Base-by-base conservation (phyloP, 495 filamentous ascomycete species). In the Aspergillus kassunensis region DNA sequence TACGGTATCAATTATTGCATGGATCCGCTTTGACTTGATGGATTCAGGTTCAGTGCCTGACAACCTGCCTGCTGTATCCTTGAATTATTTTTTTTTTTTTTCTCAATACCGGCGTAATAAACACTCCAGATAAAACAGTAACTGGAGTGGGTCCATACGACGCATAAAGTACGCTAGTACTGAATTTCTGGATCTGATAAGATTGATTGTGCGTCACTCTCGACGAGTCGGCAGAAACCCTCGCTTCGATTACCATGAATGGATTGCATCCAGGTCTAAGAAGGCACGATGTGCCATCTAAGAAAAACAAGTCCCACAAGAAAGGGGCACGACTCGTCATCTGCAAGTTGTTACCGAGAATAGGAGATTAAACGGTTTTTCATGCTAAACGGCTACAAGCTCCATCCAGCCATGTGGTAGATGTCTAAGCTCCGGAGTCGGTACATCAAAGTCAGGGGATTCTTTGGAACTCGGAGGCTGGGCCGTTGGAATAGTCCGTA, bases 151-250 rank as follows among this genome's bases (percentile, higher is more conserved):
- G 12, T 9, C 24, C 24, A 27, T 4, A 27, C 9, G n/a, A 27
- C 24, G 24, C 24, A 27, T 27, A 21, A 27, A 27, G 8, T 30
- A 30, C 41, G n/a, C 41, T 44, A 44, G n/a, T 43, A 13, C 25
- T 11, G 27, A 43, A 24, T 27, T 44, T 5, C 24, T 10, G 25
- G 42, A 45, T 45, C 42, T 19, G 42, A 45, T 45, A 45, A 45
- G 42, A 45, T 45, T 16, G 16, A 40, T 16, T 40, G 24, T 37
- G 34, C 36, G 36, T 40, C 30, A 27, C 21, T 7, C 18, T 18
- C 34, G 11, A 9, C 15, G 36, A 18, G 16, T 43, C 16, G 15
- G 42, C 24, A 18, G 6, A 31, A 45, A 11, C 7, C 24, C 27
- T 45, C 42, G 15, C 42, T 45, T 33, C 25, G 42, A 16, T 31